Evolutionary conservation across 352 stramenopile species (phyloP), one percentile per base, ranked within the genome.

Genomic region (Globisporangium barbulae): DNA sequence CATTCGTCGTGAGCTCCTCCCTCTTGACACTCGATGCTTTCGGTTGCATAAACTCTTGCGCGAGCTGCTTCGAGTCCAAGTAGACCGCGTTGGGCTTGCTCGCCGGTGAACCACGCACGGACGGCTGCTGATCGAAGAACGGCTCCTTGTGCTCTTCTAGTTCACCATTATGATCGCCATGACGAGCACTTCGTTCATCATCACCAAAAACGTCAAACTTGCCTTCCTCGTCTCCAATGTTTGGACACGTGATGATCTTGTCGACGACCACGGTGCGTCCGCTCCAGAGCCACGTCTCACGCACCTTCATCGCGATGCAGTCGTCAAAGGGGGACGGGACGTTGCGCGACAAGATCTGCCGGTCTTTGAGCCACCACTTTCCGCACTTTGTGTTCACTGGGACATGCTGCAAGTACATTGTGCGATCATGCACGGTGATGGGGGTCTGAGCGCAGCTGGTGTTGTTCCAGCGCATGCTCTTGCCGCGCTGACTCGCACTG

Each of bases 281-380:
- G 63, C 74, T 85, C 83, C 83, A 90, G 42, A 76, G 60, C 83
- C 80, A 90, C 30, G 65, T 80, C 59, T 91, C 79, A 19, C 77
- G 72, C 44, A 91, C 72, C 66, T 89, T 90, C 33, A 90, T 66
- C 33, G 65, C 74, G 19, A 76, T 62, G 21, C 59, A 71, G 44
- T 71, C 61, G 37, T 78, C 71, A 8, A 64, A 71, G 1, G 74
- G 58, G 9, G 67, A 58, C 2, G 67, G 67, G 0, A 63, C 60
- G 53, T 75, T 79, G 6, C 68, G 70, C 3, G 78, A 83, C 28
- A 91, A 67, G 37, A 89, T 71, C 59, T 82, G 75, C 12, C 80
- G 74, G 33, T 89, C 76, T 59, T 75, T 77, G 13, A 91, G 69
- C 75, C 75, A 88, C 82, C 82, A 91, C 64, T 89, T 91, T 55